These are phyloP conservation scores for Nannochloropsis granulata DNA, from an alignment of 108 stramenopile species.

Conservation along the genomic window DNA sequence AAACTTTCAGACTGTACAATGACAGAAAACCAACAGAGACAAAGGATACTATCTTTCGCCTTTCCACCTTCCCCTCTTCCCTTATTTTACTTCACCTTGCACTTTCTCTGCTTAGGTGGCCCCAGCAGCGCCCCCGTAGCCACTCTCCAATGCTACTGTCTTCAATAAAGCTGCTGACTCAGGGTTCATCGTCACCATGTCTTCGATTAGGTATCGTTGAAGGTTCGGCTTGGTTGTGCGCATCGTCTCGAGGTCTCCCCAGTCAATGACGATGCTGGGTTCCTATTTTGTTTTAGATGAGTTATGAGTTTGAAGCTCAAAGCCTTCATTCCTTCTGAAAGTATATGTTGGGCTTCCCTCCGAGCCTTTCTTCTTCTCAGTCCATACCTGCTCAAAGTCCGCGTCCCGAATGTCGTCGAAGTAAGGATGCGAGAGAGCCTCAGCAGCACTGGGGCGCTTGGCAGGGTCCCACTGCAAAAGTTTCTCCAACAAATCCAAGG, in stretches of 20 bases:
- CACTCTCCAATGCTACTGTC: background rate
- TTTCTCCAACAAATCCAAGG: conserved; percentile 65
- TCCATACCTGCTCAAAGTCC: background rate
- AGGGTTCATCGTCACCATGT: background rate
- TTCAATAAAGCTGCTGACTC: background rate
- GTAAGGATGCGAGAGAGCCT: conserved; percentile 57
- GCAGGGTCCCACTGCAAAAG: conserved; percentile 73
- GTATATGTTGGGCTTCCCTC: background rate
- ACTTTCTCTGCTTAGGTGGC: background rate
- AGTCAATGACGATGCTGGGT: background rate
- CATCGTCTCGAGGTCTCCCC: background rate
- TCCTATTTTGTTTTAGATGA: background rate
- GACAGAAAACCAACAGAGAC: background rate
- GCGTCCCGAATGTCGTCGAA: conserved; percentile 2
- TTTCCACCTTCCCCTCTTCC: background rate
- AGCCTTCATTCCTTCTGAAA: background rate
- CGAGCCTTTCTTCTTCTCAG: too few species aligned
- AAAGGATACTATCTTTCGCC: background rate
- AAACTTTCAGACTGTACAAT: too few species aligned
- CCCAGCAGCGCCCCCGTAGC: background rate
- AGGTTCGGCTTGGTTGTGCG: background rate
- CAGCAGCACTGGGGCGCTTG: conserved; percentile 59
- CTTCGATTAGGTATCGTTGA: background rate
- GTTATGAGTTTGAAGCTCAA: too few species aligned
- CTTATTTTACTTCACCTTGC: background rate